A percentile compares a stretch with the other conserved stretches of the same genome.
These are phyloP conservation scores for Boechera retrofracta DNA, from an alignment of 345 rosid genomes.

Conservation along the genomic window DNA sequence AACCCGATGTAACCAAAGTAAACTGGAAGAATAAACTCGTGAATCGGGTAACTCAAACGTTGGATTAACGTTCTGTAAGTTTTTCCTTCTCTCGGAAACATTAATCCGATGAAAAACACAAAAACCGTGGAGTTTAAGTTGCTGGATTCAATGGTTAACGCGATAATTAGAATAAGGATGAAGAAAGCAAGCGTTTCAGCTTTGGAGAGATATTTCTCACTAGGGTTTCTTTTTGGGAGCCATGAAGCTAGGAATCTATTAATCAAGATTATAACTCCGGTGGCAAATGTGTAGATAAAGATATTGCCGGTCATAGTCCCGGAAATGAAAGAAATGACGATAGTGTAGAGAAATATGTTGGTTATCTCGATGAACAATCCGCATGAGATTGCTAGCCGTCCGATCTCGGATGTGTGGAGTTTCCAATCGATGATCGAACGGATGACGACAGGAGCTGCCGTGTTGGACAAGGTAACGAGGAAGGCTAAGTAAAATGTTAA, in stretches of 20 bases:
- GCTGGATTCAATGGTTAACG: constrained; percentile 52
- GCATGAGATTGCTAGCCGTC: constrained; percentile 64
- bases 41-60: constrained; percentile 66
- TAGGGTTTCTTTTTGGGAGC: constrained; percentile 63
- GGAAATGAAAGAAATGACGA: constrained; percentile 36
- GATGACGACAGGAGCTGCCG: constrained; percentile 73
- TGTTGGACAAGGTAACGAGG: constrained; percentile 58
- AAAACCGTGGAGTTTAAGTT: constrained; percentile 53
- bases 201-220: constrained; percentile 65
- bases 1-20: constrained; percentile 85
- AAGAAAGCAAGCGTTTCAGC: constrained; percentile 59
- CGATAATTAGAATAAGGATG: constrained; percentile 46
- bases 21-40: constrained; percentile 79
- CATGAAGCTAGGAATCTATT: constrained; percentile 61
- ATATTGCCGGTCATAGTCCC: constrained; percentile 36
- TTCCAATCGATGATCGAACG: constrained; percentile 72
- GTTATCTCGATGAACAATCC: constrained; percentile 66
- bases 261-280: constrained; percentile 42
- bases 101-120: constrained; percentile 64
- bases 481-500: constrained; percentile 41
- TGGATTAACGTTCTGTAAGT: constrained; percentile 66
- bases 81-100: constrained; percentile 87
- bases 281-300: constrained; percentile 43
- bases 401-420: constrained; percentile 67
- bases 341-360: constrained; percentile 48